phyloP scores from a whole-genome alignment of 495 filamentous ascomycete genomes.

The Astrothelium macrocarpum region DNA sequence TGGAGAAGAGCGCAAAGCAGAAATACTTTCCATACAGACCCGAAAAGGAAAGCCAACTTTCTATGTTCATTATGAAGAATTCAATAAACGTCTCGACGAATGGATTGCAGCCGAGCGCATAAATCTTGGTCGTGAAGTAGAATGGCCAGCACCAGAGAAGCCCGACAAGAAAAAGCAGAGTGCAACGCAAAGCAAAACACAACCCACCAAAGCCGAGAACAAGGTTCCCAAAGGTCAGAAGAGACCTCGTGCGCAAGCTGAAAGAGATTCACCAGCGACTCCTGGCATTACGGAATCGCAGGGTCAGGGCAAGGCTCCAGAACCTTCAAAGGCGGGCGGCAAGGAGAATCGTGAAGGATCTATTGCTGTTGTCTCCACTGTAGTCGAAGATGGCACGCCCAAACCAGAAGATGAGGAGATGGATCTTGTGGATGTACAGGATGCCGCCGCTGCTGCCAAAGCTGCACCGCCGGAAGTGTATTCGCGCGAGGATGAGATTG shows the following conservation, averaged over 20 bases:
- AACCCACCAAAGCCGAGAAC: slow-evolving; percentile 28
- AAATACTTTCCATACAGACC: slow-evolving; percentile 81
- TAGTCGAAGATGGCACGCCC: slow-evolving; percentile 42
- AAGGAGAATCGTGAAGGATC: slow-evolving; percentile 53
- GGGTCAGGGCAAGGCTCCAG: slow-evolving; percentile 42
- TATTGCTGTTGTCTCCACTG: slow-evolving; percentile 41
- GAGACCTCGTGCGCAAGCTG: slow-evolving; percentile 36
- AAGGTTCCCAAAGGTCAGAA: slow-evolving; percentile 44
- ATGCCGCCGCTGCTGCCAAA: slow-evolving; percentile 46
- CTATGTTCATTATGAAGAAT: slow-evolving; percentile 97
- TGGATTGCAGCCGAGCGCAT: slow-evolving; percentile 78
- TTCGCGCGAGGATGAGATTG: slow-evolving; percentile 86
- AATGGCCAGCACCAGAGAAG: slow-evolving; percentile 68
- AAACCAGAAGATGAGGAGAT: slow-evolving; percentile 47
- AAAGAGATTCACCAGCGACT: slow-evolving; percentile 49
- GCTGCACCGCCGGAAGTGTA: slow-evolving; percentile 46
- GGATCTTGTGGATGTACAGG: slow-evolving; percentile 56
- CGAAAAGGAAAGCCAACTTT: slow-evolving; percentile 76
- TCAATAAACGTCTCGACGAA: slow-evolving; percentile 98
- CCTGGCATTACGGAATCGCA: slow-evolving; percentile 42
- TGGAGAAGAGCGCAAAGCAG: slow-evolving; percentile 77
- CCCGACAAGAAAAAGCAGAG: slow-evolving; percentile 52
- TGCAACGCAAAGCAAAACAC: slow-evolving; percentile 31
- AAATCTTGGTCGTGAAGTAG: slow-evolving; percentile 67
- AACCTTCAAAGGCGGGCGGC: slow-evolving; percentile 47